Base-by-base conservation (phyloP, 352 stramenopile genomes). In the Globisporangium solare region DNA sequence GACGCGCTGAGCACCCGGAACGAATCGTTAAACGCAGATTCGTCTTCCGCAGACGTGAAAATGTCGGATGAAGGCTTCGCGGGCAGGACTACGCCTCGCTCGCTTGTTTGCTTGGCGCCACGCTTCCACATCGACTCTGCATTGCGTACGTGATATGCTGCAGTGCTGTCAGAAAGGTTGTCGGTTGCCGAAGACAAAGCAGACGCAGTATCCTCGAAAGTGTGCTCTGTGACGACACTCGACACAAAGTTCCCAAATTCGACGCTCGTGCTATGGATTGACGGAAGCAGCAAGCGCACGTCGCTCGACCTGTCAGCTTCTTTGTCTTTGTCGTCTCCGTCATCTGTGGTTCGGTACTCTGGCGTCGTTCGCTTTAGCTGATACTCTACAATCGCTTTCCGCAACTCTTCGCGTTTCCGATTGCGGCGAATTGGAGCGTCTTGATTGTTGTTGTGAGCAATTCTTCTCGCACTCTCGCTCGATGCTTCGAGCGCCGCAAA, bases 41-140 rank as follows among this genome's bases (percentile, higher is more conserved):
- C 62, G 20, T 76, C 67, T 20, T 73, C 70, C 22, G 53, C 49
- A 1, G 64, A 69, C 6, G 63, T 54, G 32, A 73, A 71, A 2
- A 67, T 35, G 2, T 78, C 67, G 1, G 48, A 63, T 2, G 46
- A 31, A 1, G 54, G n/a, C 21, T 51, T 57, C 21, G 22, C 51
- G 27, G 22, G 3, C 11, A 24, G 10, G 10, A 7, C 14, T 20
- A n/a, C 15, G 27, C 31, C 35, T n/a, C 49, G 18, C n/a, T 39
- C 47, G 17, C 27, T 35, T 3, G 27, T 35, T 35, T 35, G 40
- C 22, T 49, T 13, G 40, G 54, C 64, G 3, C 70, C 76, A 18
- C 74, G 73, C 39, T 75, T 84, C 79, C 79, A 89, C 47, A 89
- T 78, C 0, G 63, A 64, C 20, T 88, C 79, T 11, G 47, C 48